Percentiles rank a stretch among this genome's conserved stretches.
Evolutionary conservation across 768 basidiomycete genomes (phyloP).

Genomic region (Psilocybe azurescens): DNA sequence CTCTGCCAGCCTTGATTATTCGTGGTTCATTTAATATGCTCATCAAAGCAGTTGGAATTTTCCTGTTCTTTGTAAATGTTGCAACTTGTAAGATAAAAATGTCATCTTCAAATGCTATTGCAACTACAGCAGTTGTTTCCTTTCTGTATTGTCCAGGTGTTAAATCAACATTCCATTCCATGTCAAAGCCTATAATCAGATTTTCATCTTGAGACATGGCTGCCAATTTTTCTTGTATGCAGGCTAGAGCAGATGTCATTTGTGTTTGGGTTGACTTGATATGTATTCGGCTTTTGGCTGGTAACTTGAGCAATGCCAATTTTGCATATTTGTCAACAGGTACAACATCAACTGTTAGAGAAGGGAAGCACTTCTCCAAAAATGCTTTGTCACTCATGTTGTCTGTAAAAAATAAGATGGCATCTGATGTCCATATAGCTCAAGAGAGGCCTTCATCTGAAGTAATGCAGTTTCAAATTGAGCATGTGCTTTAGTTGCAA

Average conservation of each 20-base stretch:
- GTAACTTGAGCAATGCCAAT: slow-evolving; percentile 24
- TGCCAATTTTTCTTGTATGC: background rate
- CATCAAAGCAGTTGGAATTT: too few relatives aligned
- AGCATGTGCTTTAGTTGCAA: slow-evolving; percentile 36
- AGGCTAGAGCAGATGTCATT: slow-evolving; percentile 25
- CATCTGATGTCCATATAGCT: slow-evolving; percentile 31
- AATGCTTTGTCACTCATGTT: slow-evolving; percentile 33
- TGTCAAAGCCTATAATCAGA: slow-evolving; percentile 22
- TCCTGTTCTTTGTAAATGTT: slow-evolving; percentile 14
- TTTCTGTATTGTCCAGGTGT: background rate
- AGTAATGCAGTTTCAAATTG: slow-evolving; percentile 32
- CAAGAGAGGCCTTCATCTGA: slow-evolving; percentile 28
- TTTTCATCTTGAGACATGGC: background rate
- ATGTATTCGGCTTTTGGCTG: background rate
- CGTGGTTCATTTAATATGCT: too few relatives aligned
- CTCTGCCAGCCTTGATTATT: slow-evolving; percentile 26
- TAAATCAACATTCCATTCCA: slow-evolving; percentile 23
- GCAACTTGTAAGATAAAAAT: slow-evolving; percentile 25
- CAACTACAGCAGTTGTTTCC: slow-evolving; percentile 21
- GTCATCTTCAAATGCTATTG: slow-evolving; percentile 18
- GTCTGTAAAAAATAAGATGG: slow-evolving; percentile 35
- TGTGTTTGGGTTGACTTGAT: slow-evolving; percentile 9
- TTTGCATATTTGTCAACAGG: slow-evolving; percentile 28
- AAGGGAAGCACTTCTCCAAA: slow-evolving; percentile 23
- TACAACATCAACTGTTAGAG: slow-evolving; percentile 17